Evolutionary conservation across 805 yeast genomes (phyloP).

Genomic region (Candida ortonii): DNA sequence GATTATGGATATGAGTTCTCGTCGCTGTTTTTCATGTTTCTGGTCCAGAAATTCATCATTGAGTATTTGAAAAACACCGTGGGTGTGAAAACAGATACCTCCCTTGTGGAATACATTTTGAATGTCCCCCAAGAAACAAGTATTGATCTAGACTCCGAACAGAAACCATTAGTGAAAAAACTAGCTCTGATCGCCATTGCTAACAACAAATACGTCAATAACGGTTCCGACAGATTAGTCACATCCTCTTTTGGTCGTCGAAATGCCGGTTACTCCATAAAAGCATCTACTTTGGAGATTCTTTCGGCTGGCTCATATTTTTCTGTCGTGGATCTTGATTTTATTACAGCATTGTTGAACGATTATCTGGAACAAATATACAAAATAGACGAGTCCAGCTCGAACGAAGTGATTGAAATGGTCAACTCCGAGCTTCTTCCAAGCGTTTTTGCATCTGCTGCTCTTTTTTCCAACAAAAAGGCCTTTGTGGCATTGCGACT

Average conservation of each 20-base stretch:
- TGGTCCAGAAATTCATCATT: conserved; percentile 24
- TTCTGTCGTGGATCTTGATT: conserved; percentile 42
- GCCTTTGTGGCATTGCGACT: conserved; percentile 41
- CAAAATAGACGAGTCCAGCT: conserved; percentile 34
- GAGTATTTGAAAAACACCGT: conserved; percentile 23
- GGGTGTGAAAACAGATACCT: conserved; percentile 9
- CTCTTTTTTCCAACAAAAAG: conserved; percentile 32
- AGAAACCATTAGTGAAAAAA: conserved; percentile 15
- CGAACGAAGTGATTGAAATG: conserved; percentile 50
- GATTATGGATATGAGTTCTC: conserved; percentile 33
- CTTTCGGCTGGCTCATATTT: conserved; percentile 53
- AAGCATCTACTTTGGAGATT: conserved; percentile 49
- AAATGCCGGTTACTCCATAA: conserved; percentile 22
- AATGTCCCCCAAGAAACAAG: conserved; percentile 8
- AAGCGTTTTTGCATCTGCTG: conserved; percentile 36
- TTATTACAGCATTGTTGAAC: conserved; percentile 45
- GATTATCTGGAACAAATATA: conserved; percentile 40
- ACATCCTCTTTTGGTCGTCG: conserved; percentile 28
- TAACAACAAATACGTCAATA: conserved; percentile 22
- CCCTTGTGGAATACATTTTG: conserved; percentile 19
- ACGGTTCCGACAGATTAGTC: conserved; percentile 25
- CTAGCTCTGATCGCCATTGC: conserved; percentile 18
- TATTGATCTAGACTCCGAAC: conserved; percentile 8
- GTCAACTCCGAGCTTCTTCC: conserved; percentile 44
- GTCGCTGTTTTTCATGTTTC: conserved; percentile 27